Evolutionary conservation across 1,284 basidiomycete genomes (phyloP), one percentile per base, ranked within the genome.

Genomic region (Phenoliferia sp.): DNA sequence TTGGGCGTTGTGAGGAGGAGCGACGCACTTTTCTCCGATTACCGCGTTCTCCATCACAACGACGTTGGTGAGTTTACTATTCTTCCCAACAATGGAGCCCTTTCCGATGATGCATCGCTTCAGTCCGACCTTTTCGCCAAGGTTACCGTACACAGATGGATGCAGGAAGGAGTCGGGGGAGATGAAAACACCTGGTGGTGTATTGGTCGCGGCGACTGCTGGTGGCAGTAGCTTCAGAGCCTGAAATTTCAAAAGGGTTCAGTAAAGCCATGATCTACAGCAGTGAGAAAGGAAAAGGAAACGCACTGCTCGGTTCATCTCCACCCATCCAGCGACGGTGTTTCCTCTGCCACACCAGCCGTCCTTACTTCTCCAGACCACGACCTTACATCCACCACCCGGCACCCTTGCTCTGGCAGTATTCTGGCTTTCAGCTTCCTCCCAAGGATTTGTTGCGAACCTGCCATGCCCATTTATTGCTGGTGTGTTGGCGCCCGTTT

Each of bases 31-130:
- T 70, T 95, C 92, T 33, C 85, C 90, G 32, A 99, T 83, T 3
- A 89, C 84, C 73, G 93, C 94, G 75, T 93, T 90, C 76, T 97
- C 94, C 78, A 96, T 85, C 33, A 99, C 78, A 16, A 98, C 85
- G 74, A 90, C 94, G n/a, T 90, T 90, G 1, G 84, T 84, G 64
- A 98, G 86, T 79, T 89, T 93, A 34, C 85, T 89, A 80, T 89
- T 89, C 77, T 88, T 91, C 16, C 93, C 94, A 68, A 98, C 90
- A 29, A 87, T 80, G 75, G 92, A 95, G 76, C 94, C 92, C 68
- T 88, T 85, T 6, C 95, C 95, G 31, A 98, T 85, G 29, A 94
- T 85, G 10, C 88, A 90, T 72, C 89, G 88, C 79, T 96, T 98
- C 79, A 99, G 88, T 36, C 83, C 88, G 26, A 90, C 87, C 56